phyloP scores from a whole-genome alignment of 345 rosid species.

The Arabidopsis arenosa region DNA sequence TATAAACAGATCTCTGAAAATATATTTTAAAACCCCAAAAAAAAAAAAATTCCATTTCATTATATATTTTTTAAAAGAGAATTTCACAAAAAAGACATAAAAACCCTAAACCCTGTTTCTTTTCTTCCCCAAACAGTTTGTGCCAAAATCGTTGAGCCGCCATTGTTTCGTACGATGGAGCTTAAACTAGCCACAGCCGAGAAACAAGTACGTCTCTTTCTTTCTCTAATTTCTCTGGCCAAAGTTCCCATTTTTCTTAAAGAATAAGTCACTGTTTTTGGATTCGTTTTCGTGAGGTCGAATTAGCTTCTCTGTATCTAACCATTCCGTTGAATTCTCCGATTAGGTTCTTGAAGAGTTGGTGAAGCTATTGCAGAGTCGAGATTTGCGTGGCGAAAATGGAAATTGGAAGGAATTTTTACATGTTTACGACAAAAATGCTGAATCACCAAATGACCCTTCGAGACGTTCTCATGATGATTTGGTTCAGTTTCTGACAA shows the following conservation, averaged over 20 bases:
- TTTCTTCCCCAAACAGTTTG: background rate
- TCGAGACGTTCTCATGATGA: constrained; percentile 52
- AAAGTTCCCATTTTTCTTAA: background rate
- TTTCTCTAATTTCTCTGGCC: background rate
- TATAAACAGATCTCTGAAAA: background rate
- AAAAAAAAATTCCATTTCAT: no score
- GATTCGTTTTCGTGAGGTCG: background rate
- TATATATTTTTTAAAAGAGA: no score
- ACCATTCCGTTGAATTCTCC: background rate
- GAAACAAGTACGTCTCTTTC: constrained; percentile 3
- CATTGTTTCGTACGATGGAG: constrained; percentile 9
- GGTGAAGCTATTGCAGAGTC: constrained; percentile 62
- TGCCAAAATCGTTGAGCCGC: background rate
- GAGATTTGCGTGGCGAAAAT: constrained; percentile 50
- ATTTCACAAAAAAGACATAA: background rate
- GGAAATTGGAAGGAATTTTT: constrained; percentile 77
- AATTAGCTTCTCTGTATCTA: background rate
- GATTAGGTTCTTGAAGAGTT: constrained; percentile 61
- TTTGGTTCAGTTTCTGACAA: constrained; percentile 56
- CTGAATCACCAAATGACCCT: constrained; percentile 63
- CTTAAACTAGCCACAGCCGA: constrained; percentile 21
- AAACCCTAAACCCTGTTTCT: background rate
- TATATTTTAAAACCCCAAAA: no score
- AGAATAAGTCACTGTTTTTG: no score
- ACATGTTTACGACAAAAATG: constrained; percentile 48